A percentile compares a stretch with the other conserved stretches of the same genome.
These are phyloP conservation scores for Zygosaccharomyces sapae DNA, from an alignment of 1,139 yeast genomes.

Conservation along the genomic window DNA sequence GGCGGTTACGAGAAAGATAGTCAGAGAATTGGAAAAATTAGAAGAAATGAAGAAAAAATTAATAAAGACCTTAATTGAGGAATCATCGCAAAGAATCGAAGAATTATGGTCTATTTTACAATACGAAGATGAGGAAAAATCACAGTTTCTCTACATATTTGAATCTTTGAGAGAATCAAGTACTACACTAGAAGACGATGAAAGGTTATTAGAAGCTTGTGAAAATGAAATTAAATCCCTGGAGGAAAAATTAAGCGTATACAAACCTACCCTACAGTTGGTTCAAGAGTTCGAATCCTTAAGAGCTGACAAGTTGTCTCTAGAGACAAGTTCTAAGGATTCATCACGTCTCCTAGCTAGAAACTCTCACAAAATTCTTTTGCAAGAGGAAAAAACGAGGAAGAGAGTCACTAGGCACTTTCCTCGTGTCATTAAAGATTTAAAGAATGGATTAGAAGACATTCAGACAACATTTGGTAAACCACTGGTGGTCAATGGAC, in stretches of 20 bases:
- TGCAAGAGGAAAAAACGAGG: constrained; percentile 75
- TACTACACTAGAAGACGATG: constrained; percentile 49
- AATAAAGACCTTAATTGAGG: constrained; percentile 63
- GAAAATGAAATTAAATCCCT: constrained; percentile 57
- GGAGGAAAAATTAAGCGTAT: constrained; percentile 46
- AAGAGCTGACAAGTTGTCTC: constrained; percentile 54
- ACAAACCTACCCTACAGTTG: constrained; percentile 52
- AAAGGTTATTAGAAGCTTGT: constrained; percentile 48
- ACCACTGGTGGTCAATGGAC: constrained; percentile 45
- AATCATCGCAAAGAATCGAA: constrained; percentile 55
- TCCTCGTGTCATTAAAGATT: constrained; percentile 56
- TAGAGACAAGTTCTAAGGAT: constrained; percentile 71
- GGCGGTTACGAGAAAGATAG: constrained; percentile 32
- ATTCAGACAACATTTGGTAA: constrained; percentile 44
- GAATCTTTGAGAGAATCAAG: constrained; percentile 30
- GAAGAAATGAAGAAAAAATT: constrained; percentile 56
- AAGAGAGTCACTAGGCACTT: constrained; percentile 60
- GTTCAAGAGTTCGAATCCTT: constrained; percentile 55
- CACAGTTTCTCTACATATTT: constrained; percentile 37
- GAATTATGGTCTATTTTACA: constrained; percentile 60
- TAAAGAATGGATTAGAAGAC: constrained; percentile 46
- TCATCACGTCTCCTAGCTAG: constrained; percentile 72
- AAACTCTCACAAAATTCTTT: constrained; percentile 72
- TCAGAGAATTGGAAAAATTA: constrained; percentile 55
- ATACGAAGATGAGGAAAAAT: constrained; percentile 48